Percentiles rank a stretch among this genome's conserved stretches.
phyloP scores from a whole-genome alignment of 805 yeast species.

The Kazachstania kunashirensis region DNA sequence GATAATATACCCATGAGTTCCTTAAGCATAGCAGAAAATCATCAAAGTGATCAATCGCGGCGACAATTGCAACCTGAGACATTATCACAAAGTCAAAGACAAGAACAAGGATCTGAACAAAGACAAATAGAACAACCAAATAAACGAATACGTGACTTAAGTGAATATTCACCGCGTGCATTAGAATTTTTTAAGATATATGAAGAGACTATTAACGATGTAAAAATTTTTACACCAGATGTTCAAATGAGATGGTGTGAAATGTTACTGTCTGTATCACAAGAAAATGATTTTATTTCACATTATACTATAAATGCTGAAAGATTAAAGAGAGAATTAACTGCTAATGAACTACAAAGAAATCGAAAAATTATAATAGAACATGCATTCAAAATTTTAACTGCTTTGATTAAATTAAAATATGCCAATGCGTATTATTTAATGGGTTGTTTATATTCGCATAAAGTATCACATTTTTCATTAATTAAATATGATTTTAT shows the following conservation, averaged over 20 bases:
- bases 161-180: slow-evolving; percentile 12
- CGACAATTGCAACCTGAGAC: no score
- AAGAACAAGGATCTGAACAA: not conserved
- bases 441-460: slow-evolving; percentile 53
- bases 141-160: not conserved
- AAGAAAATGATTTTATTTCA: slow-evolving; percentile 34
- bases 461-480: slow-evolving; percentile 28
- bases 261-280: slow-evolving; percentile 40
- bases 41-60: no score
- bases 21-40: no score
- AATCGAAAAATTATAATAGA: slow-evolving; percentile 47
- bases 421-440: slow-evolving; percentile 47
- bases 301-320: slow-evolving; percentile 41
- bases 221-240: slow-evolving; percentile 34
- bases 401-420: slow-evolving; percentile 42
- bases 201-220: slow-evolving; percentile 19
- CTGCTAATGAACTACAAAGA: slow-evolving; percentile 36
- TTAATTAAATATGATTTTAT: slow-evolving; percentile 17
- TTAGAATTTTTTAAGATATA: slow-evolving; percentile 18
- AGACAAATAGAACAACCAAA: not conserved
- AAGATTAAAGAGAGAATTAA: slow-evolving; percentile 31
- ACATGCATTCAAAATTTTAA: slow-evolving; percentile 51
- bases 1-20: not conserved
- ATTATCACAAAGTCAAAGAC: not conserved
- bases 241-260: slow-evolving; percentile 61